These are phyloP conservation scores for Acanthamoeba pearcei DNA, from an alignment of 208 protist species.

Conservation along the genomic window DNA sequence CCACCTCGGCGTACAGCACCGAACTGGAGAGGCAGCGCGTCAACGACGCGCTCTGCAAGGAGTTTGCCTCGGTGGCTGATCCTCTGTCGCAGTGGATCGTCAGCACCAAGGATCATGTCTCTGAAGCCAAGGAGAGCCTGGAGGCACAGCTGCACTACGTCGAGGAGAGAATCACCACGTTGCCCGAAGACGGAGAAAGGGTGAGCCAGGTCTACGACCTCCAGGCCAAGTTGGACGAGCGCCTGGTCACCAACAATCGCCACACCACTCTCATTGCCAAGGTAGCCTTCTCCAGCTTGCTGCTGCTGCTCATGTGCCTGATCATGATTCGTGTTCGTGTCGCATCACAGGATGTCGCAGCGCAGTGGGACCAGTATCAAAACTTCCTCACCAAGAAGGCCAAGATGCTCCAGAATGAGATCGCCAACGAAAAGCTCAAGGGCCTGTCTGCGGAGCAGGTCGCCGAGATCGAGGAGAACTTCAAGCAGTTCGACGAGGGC, in stretches of 20 bases:
- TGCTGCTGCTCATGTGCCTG: not conserved
- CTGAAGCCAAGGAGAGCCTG: conserved; percentile 45
- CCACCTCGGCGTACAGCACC: conserved; percentile 27
- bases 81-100: conserved; percentile 67
- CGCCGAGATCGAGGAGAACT: conserved; percentile 75
- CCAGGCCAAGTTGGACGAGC: conserved; percentile 28
- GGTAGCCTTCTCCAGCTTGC: not conserved
- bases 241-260: conserved; percentile 54
- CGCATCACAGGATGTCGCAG: conserved; percentile 40
- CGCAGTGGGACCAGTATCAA: conserved; percentile 62
- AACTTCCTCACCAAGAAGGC: conserved; percentile 72
- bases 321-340: not conserved
- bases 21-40: conserved; percentile 68
- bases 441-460: conserved; percentile 61
- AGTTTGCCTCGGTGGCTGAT: conserved; percentile 69
- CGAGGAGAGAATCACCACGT: not conserved
- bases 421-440: conserved; percentile 62
- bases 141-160: conserved; percentile 70
- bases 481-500: conserved; percentile 75
- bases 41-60: conserved; percentile 75
- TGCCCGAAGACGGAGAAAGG: not conserved
- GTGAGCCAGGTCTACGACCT: not conserved
- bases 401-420: conserved; percentile 72
- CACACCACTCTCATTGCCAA: conserved; percentile 71
- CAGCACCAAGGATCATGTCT: conserved; percentile 61